These are phyloP conservation scores for Candida anglica DNA, from an alignment of 805 yeast genomes.

Conservation along the genomic window DNA sequence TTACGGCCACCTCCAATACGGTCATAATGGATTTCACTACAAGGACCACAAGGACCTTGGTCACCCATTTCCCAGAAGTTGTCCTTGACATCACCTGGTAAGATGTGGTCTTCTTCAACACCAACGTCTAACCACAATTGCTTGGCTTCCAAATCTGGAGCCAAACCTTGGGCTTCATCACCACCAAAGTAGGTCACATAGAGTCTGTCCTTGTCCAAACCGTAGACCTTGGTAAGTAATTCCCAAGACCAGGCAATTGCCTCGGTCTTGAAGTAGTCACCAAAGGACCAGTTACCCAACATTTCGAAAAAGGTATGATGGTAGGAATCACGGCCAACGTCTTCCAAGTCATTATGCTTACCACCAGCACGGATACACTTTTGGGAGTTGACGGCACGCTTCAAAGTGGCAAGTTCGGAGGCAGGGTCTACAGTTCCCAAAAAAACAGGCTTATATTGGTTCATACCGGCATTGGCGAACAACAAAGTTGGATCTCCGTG, in stretches of 20 bases:
- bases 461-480: slow-evolving; percentile 99
- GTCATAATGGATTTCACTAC: slow-evolving; percentile 96
- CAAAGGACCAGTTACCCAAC: slow-evolving; percentile 99
- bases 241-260: slow-evolving; percentile 92
- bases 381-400: slow-evolving; percentile 92
- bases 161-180: slow-evolving; percentile 74
- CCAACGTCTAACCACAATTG: slow-evolving; percentile 84
- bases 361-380: slow-evolving; percentile 99
- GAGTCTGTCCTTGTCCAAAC: slow-evolving; percentile 71
- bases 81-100: slow-evolving; percentile 87
- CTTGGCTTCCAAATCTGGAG: slow-evolving; percentile 93
- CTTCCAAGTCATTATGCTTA: slow-evolving; percentile 96
- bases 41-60: slow-evolving; percentile 99
- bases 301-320: slow-evolving; percentile 99
- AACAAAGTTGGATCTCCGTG: slow-evolving; percentile 96
- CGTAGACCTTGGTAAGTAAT: slow-evolving; percentile 78
- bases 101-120: slow-evolving; percentile 84
- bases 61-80: slow-evolving; percentile 99
- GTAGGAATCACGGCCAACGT: slow-evolving; percentile 95
- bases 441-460: slow-evolving; percentile 96
- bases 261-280: slow-evolving; percentile 95
- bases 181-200: slow-evolving; percentile 98
- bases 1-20: slow-evolving; percentile 98
- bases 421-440: slow-evolving; percentile 96
- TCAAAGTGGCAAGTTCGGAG: slow-evolving; percentile 76